Evolutionary conservation across 805 yeast species (phyloP).

Genomic region (Teunomyces lycoperdinae): DNA sequence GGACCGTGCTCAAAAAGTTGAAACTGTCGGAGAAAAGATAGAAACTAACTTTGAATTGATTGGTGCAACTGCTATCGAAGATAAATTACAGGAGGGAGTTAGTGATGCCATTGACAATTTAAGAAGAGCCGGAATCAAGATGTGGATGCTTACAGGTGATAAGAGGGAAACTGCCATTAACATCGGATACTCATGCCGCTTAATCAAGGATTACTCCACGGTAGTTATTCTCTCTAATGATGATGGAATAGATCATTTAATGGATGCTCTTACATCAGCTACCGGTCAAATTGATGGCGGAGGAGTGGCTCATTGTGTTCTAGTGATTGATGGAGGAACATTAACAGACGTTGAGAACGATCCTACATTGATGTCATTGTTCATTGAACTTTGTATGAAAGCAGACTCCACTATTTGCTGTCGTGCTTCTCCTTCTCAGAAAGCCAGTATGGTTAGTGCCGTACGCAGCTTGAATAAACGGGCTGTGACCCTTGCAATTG

Average conservation of each 20-base stretch:
- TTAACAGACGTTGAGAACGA: slow-evolving; percentile 71
- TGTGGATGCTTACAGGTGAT: slow-evolving; percentile 99
- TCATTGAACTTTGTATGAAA: slow-evolving; percentile 79
- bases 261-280: slow-evolving; percentile 70
- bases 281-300: slow-evolving; percentile 70
- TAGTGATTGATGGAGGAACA: slow-evolving; percentile 93
- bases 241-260: slow-evolving; percentile 51
- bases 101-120: slow-evolving; percentile 91
- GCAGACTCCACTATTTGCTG: slow-evolving; percentile 93
- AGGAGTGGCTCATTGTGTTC: slow-evolving; percentile 87
- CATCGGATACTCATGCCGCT: slow-evolving; percentile 90
- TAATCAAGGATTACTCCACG: slow-evolving; percentile 90
- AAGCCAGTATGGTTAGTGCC: slow-evolving; percentile 80
- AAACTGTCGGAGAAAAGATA: slow-evolving; percentile 65
- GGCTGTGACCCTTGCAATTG: slow-evolving; percentile 89
- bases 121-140: slow-evolving; percentile 85
- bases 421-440: slow-evolving; percentile 96
- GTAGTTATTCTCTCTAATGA: slow-evolving; percentile 64
- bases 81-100: slow-evolving; percentile 94
- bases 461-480: slow-evolving; percentile 68
- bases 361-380: slow-evolving; percentile 64
- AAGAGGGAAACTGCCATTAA: slow-evolving; percentile 97
- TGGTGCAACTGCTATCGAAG: slow-evolving; percentile 98
- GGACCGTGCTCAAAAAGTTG: slow-evolving; percentile 65
- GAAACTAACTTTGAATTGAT: slow-evolving; percentile 67